phyloP scores from a whole-genome alignment of 345 rosid species.

The Nephelium lappaceum region DNA sequence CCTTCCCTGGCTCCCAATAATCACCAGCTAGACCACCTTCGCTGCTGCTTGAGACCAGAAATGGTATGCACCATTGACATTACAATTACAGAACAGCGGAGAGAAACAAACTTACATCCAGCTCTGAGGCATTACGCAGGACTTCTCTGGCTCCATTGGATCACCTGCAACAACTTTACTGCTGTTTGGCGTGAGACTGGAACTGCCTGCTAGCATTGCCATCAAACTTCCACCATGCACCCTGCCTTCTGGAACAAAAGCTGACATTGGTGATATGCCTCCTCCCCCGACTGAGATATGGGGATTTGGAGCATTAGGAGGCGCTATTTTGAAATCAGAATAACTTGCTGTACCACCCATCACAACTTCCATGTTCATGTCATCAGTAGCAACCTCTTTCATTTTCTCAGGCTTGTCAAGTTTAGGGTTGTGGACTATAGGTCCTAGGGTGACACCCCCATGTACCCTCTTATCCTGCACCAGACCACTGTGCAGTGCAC shows the following conservation, averaged over 20 bases:
- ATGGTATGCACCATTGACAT: slow-evolving; percentile 59
- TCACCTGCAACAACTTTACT: slow-evolving; percentile 20
- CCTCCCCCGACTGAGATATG: slow-evolving; percentile 28
- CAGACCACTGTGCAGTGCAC: slow-evolving; percentile 77
- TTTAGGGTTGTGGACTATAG: slow-evolving; percentile 56
- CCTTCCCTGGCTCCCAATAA: slow-evolving; percentile 30
- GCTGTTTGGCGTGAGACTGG: slow-evolving; percentile 40
- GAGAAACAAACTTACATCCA: slow-evolving; percentile 51
- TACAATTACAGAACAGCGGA: slow-evolving; percentile 26
- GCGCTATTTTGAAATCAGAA: slow-evolving; percentile 42
- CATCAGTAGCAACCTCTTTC: slow-evolving; percentile 53
- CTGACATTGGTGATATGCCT: slow-evolving; percentile 31
- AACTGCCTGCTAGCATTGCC: slow-evolving; percentile 65
- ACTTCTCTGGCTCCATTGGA: slow-evolving; percentile 31
- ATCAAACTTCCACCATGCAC: slow-evolving; percentile 95
- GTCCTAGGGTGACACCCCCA: slow-evolving; percentile 69
- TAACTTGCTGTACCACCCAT: slow-evolving; percentile 38
- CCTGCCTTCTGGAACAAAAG: slow-evolving; percentile 78
- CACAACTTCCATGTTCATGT: slow-evolving; percentile 58
- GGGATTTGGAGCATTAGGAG: slow-evolving; percentile 11
- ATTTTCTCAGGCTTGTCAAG: slow-evolving; percentile 47
- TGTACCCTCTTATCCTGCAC: slow-evolving; percentile 86
- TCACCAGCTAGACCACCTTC: slow-evolving; percentile 21
- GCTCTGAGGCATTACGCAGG: slow-evolving; percentile 33
- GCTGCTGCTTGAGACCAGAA: slow-evolving; percentile 37